These are phyloP conservation scores for Myochromella boudieri DNA, from an alignment of 768 basidiomycete genomes.

Conservation along the genomic window DNA sequence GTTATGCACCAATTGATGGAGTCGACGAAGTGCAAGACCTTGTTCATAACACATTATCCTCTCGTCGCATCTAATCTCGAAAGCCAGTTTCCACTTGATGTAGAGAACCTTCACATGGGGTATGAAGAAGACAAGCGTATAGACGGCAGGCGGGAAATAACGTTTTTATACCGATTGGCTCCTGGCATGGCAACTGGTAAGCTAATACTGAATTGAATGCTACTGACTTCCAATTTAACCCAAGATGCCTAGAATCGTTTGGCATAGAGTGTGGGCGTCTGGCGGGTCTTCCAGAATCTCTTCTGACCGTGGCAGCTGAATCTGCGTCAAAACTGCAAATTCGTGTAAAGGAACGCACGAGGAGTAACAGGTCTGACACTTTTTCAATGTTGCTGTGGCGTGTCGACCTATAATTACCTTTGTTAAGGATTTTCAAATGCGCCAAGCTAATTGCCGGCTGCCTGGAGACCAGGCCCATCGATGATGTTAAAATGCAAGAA, in stretches of 20 bases:
- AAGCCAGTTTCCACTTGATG: constrained; percentile 52
- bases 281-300: constrained; percentile 73
- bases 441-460: constrained; percentile 9
- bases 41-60: constrained; percentile 97
- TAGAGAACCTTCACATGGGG: constrained; percentile 86
- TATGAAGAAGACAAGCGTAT: constrained; percentile 68
- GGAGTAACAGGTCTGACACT: constrained; percentile 47
- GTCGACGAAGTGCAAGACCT: constrained; percentile 60
- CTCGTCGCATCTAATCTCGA: constrained; percentile 71
- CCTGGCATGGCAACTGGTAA: constrained; percentile 66
- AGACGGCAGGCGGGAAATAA: constrained; percentile 77
- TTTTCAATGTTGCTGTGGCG: neutral
- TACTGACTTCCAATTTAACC: neutral
- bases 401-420: neutral
- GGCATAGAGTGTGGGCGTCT: constrained; percentile 92
- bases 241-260: constrained; percentile 61
- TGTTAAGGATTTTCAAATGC: constrained; percentile 13
- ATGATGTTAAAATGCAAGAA: constrained; percentile 7
- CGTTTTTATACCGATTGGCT: constrained; percentile 80
- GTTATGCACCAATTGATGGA: constrained; percentile 72
- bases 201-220: neutral
- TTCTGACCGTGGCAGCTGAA: constrained; percentile 61
- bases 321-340: constrained; percentile 56
- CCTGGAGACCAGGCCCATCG: neutral
- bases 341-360: constrained; percentile 48